phyloP scores from a whole-genome alignment of 768 basidiomycete species.

The Trametes coccinea region DNA sequence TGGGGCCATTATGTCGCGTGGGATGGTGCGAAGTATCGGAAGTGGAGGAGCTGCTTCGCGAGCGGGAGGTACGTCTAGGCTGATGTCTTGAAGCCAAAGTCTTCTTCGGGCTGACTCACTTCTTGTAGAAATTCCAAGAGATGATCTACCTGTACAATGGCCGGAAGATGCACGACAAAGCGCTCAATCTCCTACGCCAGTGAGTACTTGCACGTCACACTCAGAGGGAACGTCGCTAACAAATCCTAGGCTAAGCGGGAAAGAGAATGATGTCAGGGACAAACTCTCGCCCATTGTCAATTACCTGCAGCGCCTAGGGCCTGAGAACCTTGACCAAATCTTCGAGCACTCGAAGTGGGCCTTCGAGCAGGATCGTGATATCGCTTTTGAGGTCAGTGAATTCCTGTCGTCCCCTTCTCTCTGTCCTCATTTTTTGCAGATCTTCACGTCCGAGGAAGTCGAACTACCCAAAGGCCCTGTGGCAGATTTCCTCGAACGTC shows the following conservation, averaged over 20 bases:
- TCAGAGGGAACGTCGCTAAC: neutral
- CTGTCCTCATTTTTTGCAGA: constrained; percentile 45
- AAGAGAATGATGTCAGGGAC: constrained; percentile 75
- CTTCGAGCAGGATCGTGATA: constrained; percentile 68
- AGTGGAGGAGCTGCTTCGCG: constrained; percentile 83
- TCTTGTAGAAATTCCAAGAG: constrained; percentile 81
- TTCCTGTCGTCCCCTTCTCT: neutral
- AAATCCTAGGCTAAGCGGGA: constrained; percentile 67
- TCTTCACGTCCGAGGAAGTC: constrained; percentile 94
- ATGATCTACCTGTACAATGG: constrained; percentile 90
- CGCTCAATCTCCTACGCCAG: constrained; percentile 82
- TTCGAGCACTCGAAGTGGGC: constrained; percentile 86
- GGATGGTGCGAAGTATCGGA: constrained; percentile 97
- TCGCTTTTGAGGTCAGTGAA: constrained; percentile 69
- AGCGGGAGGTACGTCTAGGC: constrained; percentile 60
- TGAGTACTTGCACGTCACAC: constrained; percentile 41
- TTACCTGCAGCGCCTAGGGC: constrained; percentile 90
- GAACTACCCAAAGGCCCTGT: constrained; percentile 82
- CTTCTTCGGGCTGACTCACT: neutral
- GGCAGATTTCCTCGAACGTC: constrained; percentile 72
- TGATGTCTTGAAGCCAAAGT: neutral
- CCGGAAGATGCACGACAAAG: constrained; percentile 93
- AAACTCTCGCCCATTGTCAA: constrained; percentile 81
- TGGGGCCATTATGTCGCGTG: constrained; percentile 86
- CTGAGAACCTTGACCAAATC: constrained; percentile 77